Evolutionary conservation across 192 early-diverging fungal species (phyloP).

Genomic region (Mortierella alpina): DNA sequence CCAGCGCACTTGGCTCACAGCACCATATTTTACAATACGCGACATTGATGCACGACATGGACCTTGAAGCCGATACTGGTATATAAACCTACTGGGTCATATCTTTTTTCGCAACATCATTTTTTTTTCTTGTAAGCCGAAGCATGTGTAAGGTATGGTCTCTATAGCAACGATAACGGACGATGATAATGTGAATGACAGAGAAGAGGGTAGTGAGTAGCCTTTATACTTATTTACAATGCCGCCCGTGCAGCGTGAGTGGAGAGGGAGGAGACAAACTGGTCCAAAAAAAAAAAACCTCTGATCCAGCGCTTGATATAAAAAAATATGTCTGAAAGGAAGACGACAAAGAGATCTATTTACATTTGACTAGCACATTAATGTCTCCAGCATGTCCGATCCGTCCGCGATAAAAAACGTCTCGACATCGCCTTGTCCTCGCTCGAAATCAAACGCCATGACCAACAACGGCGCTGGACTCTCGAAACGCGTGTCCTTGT

Average conservation of each 20-base stretch:
- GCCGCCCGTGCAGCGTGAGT: too few species aligned
- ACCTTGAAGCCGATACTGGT: neutral
- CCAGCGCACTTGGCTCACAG: slow-evolving; percentile 5
- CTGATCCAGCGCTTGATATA: neutral
- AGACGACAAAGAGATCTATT: neutral
- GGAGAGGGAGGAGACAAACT: too few species aligned
- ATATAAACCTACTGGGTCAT: too few species aligned
- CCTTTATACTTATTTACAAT: too few species aligned
- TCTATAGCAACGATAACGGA: too few species aligned
- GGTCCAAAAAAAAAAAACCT: too few species aligned
- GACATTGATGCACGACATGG: slow-evolving; percentile 13
- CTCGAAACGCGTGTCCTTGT: slow-evolving; percentile 42
- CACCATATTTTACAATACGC: slow-evolving; percentile 11
- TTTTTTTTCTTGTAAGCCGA: too few species aligned
- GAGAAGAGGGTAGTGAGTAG: too few species aligned
- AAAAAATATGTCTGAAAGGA: neutral
- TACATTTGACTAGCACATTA: slow-evolving; percentile 16
- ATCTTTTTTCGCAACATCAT: too few species aligned
- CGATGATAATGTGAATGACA: too few species aligned
- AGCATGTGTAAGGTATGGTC: too few species aligned
- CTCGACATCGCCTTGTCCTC: slow-evolving; percentile 63
- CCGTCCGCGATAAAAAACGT: slow-evolving; percentile 55
- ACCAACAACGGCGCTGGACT: slow-evolving; percentile 49
- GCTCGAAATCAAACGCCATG: slow-evolving; percentile 66
- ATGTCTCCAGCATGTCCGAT: slow-evolving; percentile 41